These are phyloP conservation scores for Physocladia obscura DNA, from an alignment of 192 early-diverging fungal species.

Conservation along the genomic window DNA sequence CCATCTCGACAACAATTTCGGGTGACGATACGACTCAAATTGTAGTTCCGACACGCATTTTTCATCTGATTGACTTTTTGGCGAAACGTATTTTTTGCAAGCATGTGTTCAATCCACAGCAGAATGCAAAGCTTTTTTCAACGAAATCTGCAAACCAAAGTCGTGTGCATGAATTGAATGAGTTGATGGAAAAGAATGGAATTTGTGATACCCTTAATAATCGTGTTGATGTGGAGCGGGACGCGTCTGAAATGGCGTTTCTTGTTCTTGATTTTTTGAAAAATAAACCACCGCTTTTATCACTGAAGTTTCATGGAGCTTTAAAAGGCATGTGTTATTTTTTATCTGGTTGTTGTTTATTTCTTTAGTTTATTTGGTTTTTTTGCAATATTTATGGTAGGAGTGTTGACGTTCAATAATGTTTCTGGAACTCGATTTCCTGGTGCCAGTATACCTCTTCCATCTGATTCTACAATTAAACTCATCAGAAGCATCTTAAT, in stretches of 20 bases:
- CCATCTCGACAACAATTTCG: not conserved
- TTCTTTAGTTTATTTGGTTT: not conserved
- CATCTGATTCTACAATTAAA: conserved; percentile 18
- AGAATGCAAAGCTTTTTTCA: conserved; percentile 6
- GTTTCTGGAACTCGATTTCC: not conserved
- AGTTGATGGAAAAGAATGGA: not conserved
- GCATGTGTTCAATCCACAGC: not conserved
- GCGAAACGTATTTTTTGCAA: not conserved
- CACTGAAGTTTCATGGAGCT: conserved; percentile 16
- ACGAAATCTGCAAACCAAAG: no score
- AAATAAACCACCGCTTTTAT: not conserved
- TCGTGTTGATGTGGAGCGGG: not conserved
- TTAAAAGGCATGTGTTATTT: conserved; percentile 21
- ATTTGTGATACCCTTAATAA: not conserved
- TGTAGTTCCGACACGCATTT: conserved; percentile 8
- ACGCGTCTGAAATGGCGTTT: not conserved
- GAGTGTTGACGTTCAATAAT: conserved; percentile 15
- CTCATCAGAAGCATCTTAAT: conserved; percentile 8
- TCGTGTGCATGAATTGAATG: not conserved
- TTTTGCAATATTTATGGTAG: not conserved
- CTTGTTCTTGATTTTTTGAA: not conserved
- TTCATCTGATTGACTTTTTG: conserved; percentile 6
- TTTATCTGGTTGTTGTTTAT: no score
- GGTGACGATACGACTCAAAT: not conserved
- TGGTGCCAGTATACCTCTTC: conserved; percentile 12